Conservation (phyloP, 192 early-diverging fungal genomes). For the Umbelopsis isabellina region DNA sequence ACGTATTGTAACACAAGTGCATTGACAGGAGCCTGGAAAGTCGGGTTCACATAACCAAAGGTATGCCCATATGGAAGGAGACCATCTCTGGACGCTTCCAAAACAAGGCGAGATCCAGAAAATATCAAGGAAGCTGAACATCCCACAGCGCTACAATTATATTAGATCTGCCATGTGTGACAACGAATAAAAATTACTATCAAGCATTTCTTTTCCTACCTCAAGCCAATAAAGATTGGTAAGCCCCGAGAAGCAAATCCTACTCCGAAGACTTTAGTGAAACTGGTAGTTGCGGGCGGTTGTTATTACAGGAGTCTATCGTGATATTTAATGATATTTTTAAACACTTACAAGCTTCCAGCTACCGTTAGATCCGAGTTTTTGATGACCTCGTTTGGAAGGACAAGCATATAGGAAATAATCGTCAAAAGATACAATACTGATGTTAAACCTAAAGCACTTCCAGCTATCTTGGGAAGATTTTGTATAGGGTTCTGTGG, state of each 20-base stretch:
- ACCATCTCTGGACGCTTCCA: constrained; percentile 34
- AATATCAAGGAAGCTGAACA: not conserved
- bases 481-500: constrained; percentile 30
- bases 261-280: constrained; percentile 25
- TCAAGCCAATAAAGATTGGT: constrained; percentile 36
- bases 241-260: constrained; percentile 29
- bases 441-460: constrained; percentile 25
- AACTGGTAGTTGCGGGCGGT: constrained; percentile 3
- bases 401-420: constrained; percentile 28
- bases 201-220: not conserved
- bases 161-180: not conserved
- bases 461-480: constrained; percentile 24
- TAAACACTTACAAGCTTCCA: constrained; percentile 28
- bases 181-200: no score
- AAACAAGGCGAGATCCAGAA: constrained; percentile 25
- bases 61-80: constrained; percentile 29
- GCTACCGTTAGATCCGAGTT: constrained; percentile 35
- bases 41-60: constrained; percentile 31
- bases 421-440: constrained; percentile 31
- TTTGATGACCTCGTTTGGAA: constrained; percentile 31
- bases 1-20: constrained; percentile 31
- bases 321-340: not conserved
- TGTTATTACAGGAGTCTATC: not conserved
- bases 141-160: not conserved
- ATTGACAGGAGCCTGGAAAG: constrained; percentile 24